Evolutionary conservation across 148 eudicot species (phyloP).

Genomic region (Fagopyrum tataricum): DNA sequence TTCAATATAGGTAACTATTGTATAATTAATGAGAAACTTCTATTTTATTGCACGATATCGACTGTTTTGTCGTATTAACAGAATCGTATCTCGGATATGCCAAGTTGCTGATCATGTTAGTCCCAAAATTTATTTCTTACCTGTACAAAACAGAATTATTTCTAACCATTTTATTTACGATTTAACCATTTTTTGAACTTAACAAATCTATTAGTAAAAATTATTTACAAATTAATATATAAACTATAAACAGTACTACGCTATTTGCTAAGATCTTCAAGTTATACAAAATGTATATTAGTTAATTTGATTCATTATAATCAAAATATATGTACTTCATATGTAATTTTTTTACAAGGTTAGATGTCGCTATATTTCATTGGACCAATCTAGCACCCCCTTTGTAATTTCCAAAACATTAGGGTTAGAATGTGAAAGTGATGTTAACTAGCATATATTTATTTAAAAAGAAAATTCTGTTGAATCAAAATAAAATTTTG

Average conservation of each 20-base stretch:
- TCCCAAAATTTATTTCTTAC: background rate
- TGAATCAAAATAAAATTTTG: no score
- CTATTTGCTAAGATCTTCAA: no score
- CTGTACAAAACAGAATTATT: no score
- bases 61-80: constrained; percentile 5
- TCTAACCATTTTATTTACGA: no score
- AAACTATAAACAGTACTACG: no score
- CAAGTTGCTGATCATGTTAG: constrained; percentile 5
- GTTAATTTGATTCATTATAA: no score
- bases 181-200: no score
- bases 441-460: background rate
- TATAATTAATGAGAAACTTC: background rate
- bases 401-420: background rate
- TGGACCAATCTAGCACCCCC: background rate
- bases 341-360: background rate
- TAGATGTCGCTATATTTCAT: background rate
- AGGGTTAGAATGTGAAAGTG: background rate
- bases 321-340: background rate
- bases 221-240: no score
- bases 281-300: no score
- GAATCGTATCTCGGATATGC: constrained; percentile 11
- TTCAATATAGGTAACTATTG: background rate
- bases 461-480: background rate
- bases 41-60: background rate
- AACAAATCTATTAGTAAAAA: no score